phyloP scores from a whole-genome alignment of 139 green algal species.

The Pleodorina starrii region DNA sequence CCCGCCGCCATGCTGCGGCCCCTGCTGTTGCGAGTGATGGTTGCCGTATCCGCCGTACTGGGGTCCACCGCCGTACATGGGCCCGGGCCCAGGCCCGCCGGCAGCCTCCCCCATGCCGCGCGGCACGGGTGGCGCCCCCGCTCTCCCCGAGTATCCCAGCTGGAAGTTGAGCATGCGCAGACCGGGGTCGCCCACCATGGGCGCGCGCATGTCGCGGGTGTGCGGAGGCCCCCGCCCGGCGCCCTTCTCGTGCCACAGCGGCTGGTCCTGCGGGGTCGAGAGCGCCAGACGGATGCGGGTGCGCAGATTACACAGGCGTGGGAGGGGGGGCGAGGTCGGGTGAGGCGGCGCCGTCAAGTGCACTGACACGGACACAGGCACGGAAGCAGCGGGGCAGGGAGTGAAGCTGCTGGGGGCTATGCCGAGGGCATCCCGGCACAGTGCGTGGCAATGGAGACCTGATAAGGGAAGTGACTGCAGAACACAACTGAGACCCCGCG shows the following conservation, averaged over 20 bases:
- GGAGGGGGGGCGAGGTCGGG: not conserved
- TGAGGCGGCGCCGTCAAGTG: not conserved
- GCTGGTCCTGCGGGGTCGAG: slow-evolving; percentile 55
- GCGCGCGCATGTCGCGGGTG: slow-evolving; percentile 8
- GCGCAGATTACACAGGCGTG: no score
- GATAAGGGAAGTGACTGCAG: no score
- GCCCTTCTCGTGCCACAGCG: slow-evolving; percentile 61
- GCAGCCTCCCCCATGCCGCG: not conserved
- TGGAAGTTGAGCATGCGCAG: slow-evolving; percentile 48
- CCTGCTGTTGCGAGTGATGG: not conserved
- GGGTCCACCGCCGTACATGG: no score
- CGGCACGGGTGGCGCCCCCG: not conserved
- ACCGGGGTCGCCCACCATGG: slow-evolving; percentile 42
- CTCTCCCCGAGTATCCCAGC: slow-evolving; percentile 31
- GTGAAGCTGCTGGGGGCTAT: no score
- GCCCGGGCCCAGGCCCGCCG: not conserved
- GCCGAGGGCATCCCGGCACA: no score
- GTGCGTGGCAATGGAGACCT: no score
- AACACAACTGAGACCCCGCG: no score
- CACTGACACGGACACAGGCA: not conserved
- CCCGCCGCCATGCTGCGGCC: not conserved
- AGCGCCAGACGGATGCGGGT: no score
- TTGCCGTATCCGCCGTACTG: not conserved
- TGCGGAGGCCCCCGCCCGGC: not conserved
- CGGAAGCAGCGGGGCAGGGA: not conserved